Percentiles rank a stretch among this genome's conserved stretches.
Conservation (phyloP, 2,329 filamentous ascomycete genomes). For the Neobulgaria alba region DNA sequence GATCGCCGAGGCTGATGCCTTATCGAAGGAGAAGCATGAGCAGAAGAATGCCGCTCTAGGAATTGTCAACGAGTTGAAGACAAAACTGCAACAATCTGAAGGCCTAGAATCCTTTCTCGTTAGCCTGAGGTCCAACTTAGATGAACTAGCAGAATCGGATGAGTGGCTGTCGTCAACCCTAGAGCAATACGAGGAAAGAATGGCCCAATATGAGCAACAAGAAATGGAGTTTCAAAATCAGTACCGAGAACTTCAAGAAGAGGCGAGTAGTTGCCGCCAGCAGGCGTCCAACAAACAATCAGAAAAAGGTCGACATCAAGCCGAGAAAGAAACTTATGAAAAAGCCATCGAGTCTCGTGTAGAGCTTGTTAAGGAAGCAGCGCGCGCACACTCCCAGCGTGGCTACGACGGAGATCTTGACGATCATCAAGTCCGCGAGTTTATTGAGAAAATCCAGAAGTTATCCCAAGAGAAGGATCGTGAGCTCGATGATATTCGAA, state of each 20-base stretch:
- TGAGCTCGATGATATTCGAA: slow-evolving; percentile 65
- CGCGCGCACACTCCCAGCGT: slow-evolving; percentile 67
- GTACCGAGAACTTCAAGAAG: slow-evolving; percentile 55
- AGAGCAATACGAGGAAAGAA: slow-evolving; percentile 68
- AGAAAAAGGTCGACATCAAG: slow-evolving; percentile 71
- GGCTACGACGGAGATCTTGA: slow-evolving; percentile 75
- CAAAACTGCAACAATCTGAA: slow-evolving; percentile 65
- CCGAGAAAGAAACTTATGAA: slow-evolving; percentile 81
- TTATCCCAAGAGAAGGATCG: slow-evolving; percentile 70
- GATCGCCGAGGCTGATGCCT: slow-evolving; percentile 48
- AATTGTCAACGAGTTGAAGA: slow-evolving; percentile 66
- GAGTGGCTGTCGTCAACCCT: slow-evolving; percentile 63
- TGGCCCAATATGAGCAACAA: slow-evolving; percentile 56
- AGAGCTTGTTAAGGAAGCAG: slow-evolving; percentile 68
- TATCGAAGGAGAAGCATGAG: slow-evolving; percentile 57
- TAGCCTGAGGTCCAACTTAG: slow-evolving; percentile 62
- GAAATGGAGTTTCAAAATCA: slow-evolving; percentile 52
- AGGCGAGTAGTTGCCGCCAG: slow-evolving; percentile 37
- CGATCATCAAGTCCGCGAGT: slow-evolving; percentile 64
- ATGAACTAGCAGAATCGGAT: slow-evolving; percentile 72
- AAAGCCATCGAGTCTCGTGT: slow-evolving; percentile 65
- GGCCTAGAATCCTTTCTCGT: slow-evolving; percentile 63
- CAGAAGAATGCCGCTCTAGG: slow-evolving; percentile 66
- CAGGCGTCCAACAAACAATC: slow-evolving; percentile 44
- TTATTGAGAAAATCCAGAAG: slow-evolving; percentile 69